Evolutionary conservation across 495 filamentous ascomycete genomes (phyloP).

Genomic region (Aspergillus nidulans): DNA sequence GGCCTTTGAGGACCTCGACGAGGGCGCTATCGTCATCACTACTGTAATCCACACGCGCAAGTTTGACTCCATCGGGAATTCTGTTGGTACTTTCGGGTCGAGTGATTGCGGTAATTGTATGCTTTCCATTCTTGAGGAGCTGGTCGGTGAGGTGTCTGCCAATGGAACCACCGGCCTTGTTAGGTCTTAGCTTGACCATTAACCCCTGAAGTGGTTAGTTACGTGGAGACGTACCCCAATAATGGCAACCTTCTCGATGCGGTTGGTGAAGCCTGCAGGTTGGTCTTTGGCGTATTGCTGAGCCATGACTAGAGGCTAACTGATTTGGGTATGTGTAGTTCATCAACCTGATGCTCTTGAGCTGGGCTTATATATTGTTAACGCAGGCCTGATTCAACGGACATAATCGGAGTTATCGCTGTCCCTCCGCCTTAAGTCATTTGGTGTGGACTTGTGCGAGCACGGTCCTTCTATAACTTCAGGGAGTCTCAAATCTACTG

Average conservation of each 20-base stretch:
- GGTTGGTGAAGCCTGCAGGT: conserved; percentile 37
- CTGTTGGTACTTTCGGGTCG: conserved; percentile 36
- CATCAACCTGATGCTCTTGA: too few relatives aligned
- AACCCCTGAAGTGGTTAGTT: conserved; percentile 4
- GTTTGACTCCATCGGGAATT: conserved; percentile 41
- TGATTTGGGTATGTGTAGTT: too few relatives aligned
- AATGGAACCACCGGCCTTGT: conserved; percentile 55
- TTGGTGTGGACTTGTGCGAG: too few relatives aligned
- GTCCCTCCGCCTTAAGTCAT: too few relatives aligned
- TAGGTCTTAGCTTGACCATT: too few relatives aligned
- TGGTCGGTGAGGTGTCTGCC: conserved; percentile 50
- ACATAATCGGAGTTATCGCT: too few relatives aligned
- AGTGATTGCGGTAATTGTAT: conserved; percentile 50
- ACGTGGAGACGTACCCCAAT: conserved; percentile 36
- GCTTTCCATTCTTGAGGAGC: conserved; percentile 46
- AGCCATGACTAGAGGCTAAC: too few relatives aligned
- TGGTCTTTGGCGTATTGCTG: conserved; percentile 32
- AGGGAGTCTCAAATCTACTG: too few relatives aligned
- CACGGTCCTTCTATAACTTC: too few relatives aligned
- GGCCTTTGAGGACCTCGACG: conserved; percentile 43
- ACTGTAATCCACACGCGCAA: conserved; percentile 44
- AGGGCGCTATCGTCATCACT: conserved; percentile 30
- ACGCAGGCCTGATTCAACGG: too few relatives aligned
- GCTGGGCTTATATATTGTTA: too few relatives aligned
- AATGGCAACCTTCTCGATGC: conserved; percentile 44